phyloP scores from a whole-genome alignment of 768 basidiomycete genomes.

The Dictyophora rubrovolvata region DNA sequence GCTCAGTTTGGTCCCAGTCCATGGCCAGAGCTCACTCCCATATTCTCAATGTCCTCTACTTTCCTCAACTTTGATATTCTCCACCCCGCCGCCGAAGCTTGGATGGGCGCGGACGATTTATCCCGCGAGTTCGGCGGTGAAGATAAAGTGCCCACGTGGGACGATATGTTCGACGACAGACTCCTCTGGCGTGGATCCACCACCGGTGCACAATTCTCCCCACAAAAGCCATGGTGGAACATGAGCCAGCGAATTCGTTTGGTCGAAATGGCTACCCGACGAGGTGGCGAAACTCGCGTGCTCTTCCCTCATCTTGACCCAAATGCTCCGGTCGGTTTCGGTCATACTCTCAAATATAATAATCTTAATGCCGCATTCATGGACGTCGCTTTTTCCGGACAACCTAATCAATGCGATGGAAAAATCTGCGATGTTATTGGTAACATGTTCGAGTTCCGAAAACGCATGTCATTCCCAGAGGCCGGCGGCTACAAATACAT shows the following conservation, averaged over 20 bases:
- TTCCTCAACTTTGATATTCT: constrained; percentile 47
- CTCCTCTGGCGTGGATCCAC: constrained; percentile 67
- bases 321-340: constrained; percentile 6
- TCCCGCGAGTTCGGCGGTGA: constrained; percentile 30
- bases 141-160: constrained; percentile 38
- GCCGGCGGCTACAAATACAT: constrained; percentile 54
- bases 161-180: constrained; percentile 49
- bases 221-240: constrained; percentile 32
- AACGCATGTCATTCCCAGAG: constrained; percentile 31
- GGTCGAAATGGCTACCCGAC: constrained; percentile 31
- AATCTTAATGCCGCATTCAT: constrained; percentile 44
- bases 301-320: constrained; percentile 23
- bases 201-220: constrained; percentile 47
- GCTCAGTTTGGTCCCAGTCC: constrained; percentile 32
- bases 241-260: constrained; percentile 41
- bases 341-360: background rate
- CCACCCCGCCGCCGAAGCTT: constrained; percentile 36
- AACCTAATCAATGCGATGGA: constrained; percentile 32
- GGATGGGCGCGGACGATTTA: constrained; percentile 32
- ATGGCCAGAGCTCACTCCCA: constrained; percentile 32
- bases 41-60: constrained; percentile 44
- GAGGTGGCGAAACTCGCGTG: constrained; percentile 30
- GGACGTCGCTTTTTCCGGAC: constrained; percentile 49
- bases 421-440: constrained; percentile 35
- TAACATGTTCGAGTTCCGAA: constrained; percentile 40